phyloP scores from a whole-genome alignment of 768 basidiomycete species.

The Sutorius australiensis region DNA sequence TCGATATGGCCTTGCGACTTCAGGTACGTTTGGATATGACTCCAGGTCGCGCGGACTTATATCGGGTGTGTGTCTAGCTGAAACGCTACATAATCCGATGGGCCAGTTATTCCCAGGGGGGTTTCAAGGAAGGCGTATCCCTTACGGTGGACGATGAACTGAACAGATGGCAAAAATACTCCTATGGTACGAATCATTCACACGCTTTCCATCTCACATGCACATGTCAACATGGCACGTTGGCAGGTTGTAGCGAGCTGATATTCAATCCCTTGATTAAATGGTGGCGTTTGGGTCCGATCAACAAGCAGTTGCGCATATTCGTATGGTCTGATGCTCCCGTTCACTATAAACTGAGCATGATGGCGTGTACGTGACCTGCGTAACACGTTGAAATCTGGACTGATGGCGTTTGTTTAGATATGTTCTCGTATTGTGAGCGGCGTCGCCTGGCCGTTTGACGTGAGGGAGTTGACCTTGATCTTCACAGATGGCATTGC shows the following conservation, averaged over 20 bases:
- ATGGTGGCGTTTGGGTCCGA: constrained; percentile 79
- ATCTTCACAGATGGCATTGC: constrained; percentile 50
- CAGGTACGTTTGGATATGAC: constrained; percentile 33
- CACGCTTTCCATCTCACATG: constrained; percentile 28
- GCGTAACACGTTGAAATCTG: background rate
- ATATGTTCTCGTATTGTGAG: constrained; percentile 54
- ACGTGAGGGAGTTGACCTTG: background rate
- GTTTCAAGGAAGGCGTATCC: constrained; percentile 93
- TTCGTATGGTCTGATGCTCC: constrained; percentile 80
- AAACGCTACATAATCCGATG: constrained; percentile 37
- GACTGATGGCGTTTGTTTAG: constrained; percentile 18
- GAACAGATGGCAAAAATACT: constrained; percentile 92
- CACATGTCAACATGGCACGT: constrained; percentile 27
- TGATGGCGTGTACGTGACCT: constrained; percentile 46
- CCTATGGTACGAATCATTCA: constrained; percentile 53
- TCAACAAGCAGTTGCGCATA: constrained; percentile 73
- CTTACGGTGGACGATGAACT: constrained; percentile 88
- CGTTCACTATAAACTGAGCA: constrained; percentile 74
- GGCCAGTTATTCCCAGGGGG: constrained; percentile 86
- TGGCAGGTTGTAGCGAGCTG: constrained; percentile 43
- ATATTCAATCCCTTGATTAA: constrained; percentile 79
- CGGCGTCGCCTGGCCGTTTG: constrained; percentile 5
- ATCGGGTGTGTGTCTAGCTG: constrained; percentile 7
- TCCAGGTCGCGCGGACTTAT: background rate
- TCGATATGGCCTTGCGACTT: constrained; percentile 59